These are phyloP conservation scores for Emericellopsis atlantica DNA, from an alignment of 2,329 filamentous ascomycete species.

Conservation along the genomic window DNA sequence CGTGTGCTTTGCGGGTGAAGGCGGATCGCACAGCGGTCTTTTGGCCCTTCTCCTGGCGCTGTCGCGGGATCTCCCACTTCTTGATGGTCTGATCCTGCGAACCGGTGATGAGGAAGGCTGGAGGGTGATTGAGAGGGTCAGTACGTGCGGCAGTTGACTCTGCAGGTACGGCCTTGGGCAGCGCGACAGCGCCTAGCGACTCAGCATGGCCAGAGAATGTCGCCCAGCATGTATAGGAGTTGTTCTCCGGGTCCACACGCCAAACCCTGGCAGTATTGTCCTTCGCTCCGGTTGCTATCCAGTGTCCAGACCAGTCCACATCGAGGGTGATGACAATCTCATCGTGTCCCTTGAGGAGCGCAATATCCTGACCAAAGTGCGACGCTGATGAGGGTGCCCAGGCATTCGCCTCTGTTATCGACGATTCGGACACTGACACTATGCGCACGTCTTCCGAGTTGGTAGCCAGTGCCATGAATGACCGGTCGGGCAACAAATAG, in stretches of 20 bases:
- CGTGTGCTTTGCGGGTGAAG: slow-evolving; percentile 90
- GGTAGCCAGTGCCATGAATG: slow-evolving; percentile 78
- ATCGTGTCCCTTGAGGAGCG: slow-evolving; percentile 75
- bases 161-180: slow-evolving; percentile 59
- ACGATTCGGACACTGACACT: slow-evolving; percentile 51
- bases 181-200: slow-evolving; percentile 77
- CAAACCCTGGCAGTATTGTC: slow-evolving; percentile 91
- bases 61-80: slow-evolving; percentile 69
- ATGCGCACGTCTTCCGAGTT: slow-evolving; percentile 90
- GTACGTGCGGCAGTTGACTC: slow-evolving; percentile 57
- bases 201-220: slow-evolving; percentile 87
- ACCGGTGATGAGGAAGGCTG: slow-evolving; percentile 75
- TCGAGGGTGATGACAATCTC: slow-evolving; percentile 95
- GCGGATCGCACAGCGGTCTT: slow-evolving; percentile 51
- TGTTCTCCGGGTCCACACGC: slow-evolving; percentile 65
- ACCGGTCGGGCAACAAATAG: slow-evolving; percentile 70
- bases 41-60: slow-evolving; percentile 26
- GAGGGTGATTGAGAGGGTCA: slow-evolving; percentile 67
- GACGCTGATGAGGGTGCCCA: slow-evolving; percentile 18
- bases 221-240: slow-evolving; percentile 68
- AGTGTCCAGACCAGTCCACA: slow-evolving; percentile 92
- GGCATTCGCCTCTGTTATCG: slow-evolving; percentile 7
- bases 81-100: slow-evolving; percentile 95
- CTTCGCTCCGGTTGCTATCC: slow-evolving; percentile 92
- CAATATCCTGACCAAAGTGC: slow-evolving; percentile 86